Conservation (phyloP, 768 basidiomycete species). For the Agaricus blazei region DNA sequence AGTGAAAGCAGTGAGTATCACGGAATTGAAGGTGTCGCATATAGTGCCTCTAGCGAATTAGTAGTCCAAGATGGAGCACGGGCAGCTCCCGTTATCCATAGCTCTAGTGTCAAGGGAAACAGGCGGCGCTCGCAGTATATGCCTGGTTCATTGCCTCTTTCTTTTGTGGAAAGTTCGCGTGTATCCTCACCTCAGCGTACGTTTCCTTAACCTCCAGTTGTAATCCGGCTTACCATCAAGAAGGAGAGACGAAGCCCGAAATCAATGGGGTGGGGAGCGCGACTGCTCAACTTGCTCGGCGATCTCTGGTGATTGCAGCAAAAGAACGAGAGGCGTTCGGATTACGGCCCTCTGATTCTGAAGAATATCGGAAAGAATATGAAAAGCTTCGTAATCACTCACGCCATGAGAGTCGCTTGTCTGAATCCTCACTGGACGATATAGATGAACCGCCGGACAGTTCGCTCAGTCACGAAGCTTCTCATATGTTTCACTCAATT, state of each 20-base stretch:
- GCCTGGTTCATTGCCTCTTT: neutral
- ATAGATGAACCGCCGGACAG: neutral
- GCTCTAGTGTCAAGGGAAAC: neutral
- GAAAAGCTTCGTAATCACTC: neutral
- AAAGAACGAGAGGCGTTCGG: slow-evolving; percentile 10
- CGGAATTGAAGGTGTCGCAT: slow-evolving; percentile 30
- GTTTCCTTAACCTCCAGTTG: neutral
- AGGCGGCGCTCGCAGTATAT: neutral
- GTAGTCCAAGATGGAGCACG: neutral
- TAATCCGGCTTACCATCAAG: neutral
- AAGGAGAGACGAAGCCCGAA: neutral
- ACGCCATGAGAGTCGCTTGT: neutral
- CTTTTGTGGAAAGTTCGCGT: neutral
- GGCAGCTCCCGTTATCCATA: too few relatives aligned
- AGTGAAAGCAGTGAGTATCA: slow-evolving; percentile 13
- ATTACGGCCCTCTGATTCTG: slow-evolving; percentile 7
- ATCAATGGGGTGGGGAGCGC: neutral
- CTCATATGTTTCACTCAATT: neutral
- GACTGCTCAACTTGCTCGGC: neutral
- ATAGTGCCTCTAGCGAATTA: slow-evolving; percentile 22
- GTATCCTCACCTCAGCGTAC: neutral
- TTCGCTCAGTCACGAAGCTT: slow-evolving; percentile 1
- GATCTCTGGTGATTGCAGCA: neutral
- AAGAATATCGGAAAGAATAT: slow-evolving; percentile 54
- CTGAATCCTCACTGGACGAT: neutral